Conservation (phyloP, 169 alveolate genomes). For the Toxoplasma gondii region DNA sequence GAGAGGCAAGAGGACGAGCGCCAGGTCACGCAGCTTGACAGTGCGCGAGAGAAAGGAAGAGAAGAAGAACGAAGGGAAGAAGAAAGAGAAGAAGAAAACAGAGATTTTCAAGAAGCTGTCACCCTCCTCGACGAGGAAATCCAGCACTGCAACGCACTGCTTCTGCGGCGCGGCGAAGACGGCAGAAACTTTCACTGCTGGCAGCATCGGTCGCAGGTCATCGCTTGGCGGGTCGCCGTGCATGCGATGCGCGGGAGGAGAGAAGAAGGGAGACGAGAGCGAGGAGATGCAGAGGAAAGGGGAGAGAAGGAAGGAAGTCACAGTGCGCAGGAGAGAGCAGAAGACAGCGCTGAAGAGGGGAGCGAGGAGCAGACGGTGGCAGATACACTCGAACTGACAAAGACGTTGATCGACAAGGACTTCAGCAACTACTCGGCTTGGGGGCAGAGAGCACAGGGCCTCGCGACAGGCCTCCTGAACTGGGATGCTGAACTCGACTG, state of each 20-base stretch:
- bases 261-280: not conserved
- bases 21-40: not conserved
- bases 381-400: not conserved
- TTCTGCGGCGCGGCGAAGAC: slow-evolving; percentile 13
- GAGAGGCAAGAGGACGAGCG: slow-evolving; percentile 5
- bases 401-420: slow-evolving; percentile 32
- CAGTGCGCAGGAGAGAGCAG: not conserved
- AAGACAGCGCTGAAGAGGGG: not conserved
- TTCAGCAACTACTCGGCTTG: slow-evolving; percentile 60
- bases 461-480: not conserved
- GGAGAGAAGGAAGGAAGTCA: not conserved
- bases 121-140: not conserved
- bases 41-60: not conserved
- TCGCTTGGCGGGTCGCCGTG: slow-evolving; percentile 39
- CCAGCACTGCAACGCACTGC: not conserved
- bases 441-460: slow-evolving; percentile 1
- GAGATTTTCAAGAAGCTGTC: not conserved
- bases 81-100: not conserved
- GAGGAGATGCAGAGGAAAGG: not conserved
- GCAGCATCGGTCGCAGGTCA: slow-evolving; percentile 22
- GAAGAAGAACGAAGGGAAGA: not conserved
- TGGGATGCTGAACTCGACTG: slow-evolving; percentile 30
- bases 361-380: not conserved
- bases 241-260: not conserved
- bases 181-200: slow-evolving; percentile 60